These are phyloP conservation scores for Schizonepeta tenuifolia DNA, from an alignment of 257 asterid species.

Conservation along the genomic window DNA sequence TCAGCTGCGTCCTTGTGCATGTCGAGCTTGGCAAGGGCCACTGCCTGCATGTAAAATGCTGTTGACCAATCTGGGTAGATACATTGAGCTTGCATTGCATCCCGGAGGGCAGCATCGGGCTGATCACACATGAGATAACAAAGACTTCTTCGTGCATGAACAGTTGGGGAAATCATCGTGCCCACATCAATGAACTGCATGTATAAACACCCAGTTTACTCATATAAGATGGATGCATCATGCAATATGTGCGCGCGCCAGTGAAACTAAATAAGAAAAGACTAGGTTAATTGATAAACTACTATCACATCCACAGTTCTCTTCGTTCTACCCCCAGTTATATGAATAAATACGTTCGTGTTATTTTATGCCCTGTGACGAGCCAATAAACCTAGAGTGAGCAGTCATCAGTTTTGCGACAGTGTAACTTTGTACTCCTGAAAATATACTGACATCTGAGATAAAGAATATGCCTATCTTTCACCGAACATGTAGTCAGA, in stretches of 20 bases:
- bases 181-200: conserved; percentile 95
- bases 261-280: background rate
- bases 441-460: background rate
- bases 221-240: background rate
- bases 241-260: background rate
- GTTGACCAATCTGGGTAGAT: conserved; percentile 94
- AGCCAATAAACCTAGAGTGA: conserved; percentile 1
- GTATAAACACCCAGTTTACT: background rate
- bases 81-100: conserved; percentile 98
- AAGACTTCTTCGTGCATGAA: conserved; percentile 89
- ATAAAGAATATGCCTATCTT: background rate
- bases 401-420: background rate
- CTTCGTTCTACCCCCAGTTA: background rate
- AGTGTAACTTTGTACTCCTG: background rate
- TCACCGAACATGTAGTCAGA: background rate
- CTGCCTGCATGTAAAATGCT: conserved; percentile 97
- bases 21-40: conserved; percentile 91
- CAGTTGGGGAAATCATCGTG: conserved; percentile 97
- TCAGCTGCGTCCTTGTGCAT: conserved; percentile 98
- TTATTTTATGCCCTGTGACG: background rate
- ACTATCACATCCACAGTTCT: background rate
- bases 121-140: conserved; percentile 95
- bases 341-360: background rate
- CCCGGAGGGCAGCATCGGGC: conserved; percentile 94
- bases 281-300: background rate